A percentile compares a stretch with the other conserved stretches of the same genome.
Evolutionary conservation across 139 green algal species (phyloP).

Genomic region (Pseudopediastrum boryanum): DNA sequence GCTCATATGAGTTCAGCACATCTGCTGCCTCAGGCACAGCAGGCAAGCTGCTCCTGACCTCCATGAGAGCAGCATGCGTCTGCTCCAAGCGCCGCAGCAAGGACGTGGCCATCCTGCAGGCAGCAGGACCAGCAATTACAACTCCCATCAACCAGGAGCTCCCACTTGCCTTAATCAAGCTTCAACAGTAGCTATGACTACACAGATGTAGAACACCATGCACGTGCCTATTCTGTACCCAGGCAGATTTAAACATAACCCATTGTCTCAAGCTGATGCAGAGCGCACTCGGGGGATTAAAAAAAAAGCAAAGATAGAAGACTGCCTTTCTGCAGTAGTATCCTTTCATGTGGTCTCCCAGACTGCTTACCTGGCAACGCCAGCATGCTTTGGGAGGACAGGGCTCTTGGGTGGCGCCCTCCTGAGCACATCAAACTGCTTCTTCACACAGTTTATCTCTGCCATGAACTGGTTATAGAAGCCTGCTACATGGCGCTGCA

Average conservation of each 20-base stretch:
- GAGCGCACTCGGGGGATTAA: too few species aligned
- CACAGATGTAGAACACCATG: background rate
- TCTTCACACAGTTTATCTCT: conserved; percentile 85
- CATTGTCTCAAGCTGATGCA: too few species aligned
- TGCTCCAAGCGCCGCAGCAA: conserved; percentile 65
- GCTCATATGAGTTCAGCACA: conserved; percentile 67
- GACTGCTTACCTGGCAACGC: conserved; percentile 49
- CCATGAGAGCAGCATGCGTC: conserved; percentile 38
- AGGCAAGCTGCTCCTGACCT: conserved; percentile 68
- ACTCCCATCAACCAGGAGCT: background rate
- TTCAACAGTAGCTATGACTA: background rate
- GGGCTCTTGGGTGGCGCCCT: conserved; percentile 62
- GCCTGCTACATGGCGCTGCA: conserved; percentile 81
- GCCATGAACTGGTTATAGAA: conserved; percentile 71
- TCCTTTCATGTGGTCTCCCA: too few species aligned
- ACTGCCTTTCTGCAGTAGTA: too few species aligned
- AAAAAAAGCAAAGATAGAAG: too few species aligned
- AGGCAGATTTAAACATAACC: too few species aligned
- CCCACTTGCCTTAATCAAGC: background rate
- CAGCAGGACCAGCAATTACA: background rate
- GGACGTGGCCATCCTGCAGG: conserved; percentile 52
- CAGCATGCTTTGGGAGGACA: conserved; percentile 73
- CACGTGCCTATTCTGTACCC: too few species aligned
- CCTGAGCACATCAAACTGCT: conserved; percentile 76
- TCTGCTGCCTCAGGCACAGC: conserved; percentile 64